These are phyloP conservation scores for Colletotrichum plurivorum DNA, from an alignment of 2,329 filamentous ascomycete species.

Conservation along the genomic window DNA sequence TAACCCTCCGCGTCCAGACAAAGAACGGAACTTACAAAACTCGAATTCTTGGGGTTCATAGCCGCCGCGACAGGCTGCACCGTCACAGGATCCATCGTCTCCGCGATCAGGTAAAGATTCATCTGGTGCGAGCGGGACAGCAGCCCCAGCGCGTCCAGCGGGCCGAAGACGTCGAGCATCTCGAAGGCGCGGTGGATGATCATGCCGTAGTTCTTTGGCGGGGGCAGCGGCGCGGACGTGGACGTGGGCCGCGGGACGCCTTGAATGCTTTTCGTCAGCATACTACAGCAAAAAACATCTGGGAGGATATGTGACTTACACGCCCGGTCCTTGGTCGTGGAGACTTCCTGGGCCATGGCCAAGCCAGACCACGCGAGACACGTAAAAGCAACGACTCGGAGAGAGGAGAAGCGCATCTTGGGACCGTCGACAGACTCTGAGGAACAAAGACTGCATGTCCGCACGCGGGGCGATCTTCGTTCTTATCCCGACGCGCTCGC, in stretches of 20 bases:
- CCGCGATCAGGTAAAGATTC: slow-evolving; percentile 30
- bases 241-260: slow-evolving; percentile 19
- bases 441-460: too few relatives aligned
- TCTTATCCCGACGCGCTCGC: slow-evolving; percentile 12
- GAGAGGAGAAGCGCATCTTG: slow-evolving; percentile 2
- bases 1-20: slow-evolving; percentile 1
- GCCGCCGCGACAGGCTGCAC: slow-evolving; percentile 14
- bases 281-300: neutral
- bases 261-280: neutral
- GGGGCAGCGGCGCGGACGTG: neutral
- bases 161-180: slow-evolving; percentile 61
- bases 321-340: neutral
- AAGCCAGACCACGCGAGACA: neutral
- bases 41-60: slow-evolving; percentile 37
- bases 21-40: slow-evolving; percentile 24
- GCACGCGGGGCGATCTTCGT: neutral
- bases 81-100: slow-evolving; percentile 36
- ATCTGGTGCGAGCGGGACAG: slow-evolving; percentile 24
- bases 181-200: slow-evolving; percentile 62
- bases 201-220: slow-evolving; percentile 53
- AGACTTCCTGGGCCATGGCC: neutral
- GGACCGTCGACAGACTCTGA: too few relatives aligned
- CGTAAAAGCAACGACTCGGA: neutral
- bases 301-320: neutral
- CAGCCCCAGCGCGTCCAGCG: slow-evolving; percentile 56